Conservation (phyloP, 2,329 filamentous ascomycete species). For the Cryphonectria carpinicola region DNA sequence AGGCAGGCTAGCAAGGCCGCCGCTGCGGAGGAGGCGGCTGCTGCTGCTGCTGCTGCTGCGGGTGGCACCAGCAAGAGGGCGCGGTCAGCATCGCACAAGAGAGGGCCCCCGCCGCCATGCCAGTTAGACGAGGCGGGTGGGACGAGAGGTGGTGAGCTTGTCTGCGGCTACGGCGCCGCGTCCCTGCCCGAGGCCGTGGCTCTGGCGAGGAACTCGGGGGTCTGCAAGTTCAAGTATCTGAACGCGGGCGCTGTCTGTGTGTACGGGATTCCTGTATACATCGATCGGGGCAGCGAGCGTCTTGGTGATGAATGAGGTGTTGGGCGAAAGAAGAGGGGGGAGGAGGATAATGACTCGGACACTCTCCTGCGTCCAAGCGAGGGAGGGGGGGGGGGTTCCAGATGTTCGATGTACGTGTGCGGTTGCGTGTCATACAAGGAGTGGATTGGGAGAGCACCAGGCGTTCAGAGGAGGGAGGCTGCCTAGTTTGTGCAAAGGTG, state of each 20-base stretch:
- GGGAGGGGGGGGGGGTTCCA: background rate
- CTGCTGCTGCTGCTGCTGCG: constrained; percentile 17
- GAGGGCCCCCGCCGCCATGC: constrained; percentile 22
- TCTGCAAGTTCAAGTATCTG: constrained; percentile 87
- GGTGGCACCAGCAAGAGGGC: constrained; percentile 17
- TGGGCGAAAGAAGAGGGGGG: background rate
- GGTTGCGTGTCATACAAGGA: background rate
- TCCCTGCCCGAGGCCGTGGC: constrained; percentile 82
- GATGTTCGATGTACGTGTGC: background rate
- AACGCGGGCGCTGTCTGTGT: constrained; percentile 93
- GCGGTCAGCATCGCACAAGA: constrained; percentile 31
- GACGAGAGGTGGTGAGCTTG: constrained; percentile 34
- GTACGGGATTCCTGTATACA: constrained; percentile 92
- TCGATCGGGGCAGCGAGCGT: constrained; percentile 43
- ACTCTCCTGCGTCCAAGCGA: background rate
- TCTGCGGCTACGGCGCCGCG: constrained; percentile 42
- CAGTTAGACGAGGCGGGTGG: constrained; percentile 35
- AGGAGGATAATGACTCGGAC: constrained; percentile 9
- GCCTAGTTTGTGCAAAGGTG: background rate
- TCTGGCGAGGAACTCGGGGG: constrained; percentile 62
- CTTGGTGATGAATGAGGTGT: background rate
- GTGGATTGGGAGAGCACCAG: background rate
- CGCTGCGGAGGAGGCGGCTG: constrained; percentile 28
- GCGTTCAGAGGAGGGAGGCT: background rate
- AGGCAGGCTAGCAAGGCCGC: constrained; percentile 37